phyloP scores from a whole-genome alignment of 352 stramenopile species.

The Blastocystis sp. region DNA sequence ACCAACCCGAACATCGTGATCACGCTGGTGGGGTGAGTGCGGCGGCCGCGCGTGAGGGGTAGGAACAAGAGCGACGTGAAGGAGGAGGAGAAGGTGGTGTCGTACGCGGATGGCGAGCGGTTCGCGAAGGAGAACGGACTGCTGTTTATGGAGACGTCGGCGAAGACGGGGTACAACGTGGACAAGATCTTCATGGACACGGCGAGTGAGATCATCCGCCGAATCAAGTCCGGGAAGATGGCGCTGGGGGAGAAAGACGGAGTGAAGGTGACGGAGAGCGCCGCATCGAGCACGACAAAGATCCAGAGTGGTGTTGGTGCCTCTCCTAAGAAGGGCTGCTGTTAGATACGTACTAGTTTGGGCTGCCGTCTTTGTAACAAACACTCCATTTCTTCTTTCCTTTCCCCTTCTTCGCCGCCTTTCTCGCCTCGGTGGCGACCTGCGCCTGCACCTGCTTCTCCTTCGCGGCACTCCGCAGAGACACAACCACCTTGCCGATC shows the following conservation, averaged over 20 bases:
- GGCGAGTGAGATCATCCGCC: conserved; percentile 59
- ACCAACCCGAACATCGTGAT: conserved; percentile 69
- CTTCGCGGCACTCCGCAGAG: background rate
- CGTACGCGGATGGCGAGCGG: conserved; percentile 21
- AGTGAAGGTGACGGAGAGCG: conserved; percentile 21
- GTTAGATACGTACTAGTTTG: conserved; percentile 20
- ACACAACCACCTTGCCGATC: conserved; percentile 43
- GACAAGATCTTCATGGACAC: conserved; percentile 66
- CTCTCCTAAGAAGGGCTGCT: conserved; percentile 51
- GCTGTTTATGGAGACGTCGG: conserved; percentile 67
- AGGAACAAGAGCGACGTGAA: conserved; percentile 67
- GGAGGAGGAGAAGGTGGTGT: conserved; percentile 61
- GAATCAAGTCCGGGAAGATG: conserved; percentile 63
- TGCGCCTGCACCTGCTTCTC: background rate
- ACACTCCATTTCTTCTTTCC: conserved; percentile 50
- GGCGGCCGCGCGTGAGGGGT: background rate
- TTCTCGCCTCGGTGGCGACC: background rate
- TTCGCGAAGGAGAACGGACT: conserved; percentile 66
- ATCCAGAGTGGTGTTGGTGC: background rate
- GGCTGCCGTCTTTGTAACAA: conserved; percentile 3
- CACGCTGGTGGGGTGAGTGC: conserved; percentile 59
- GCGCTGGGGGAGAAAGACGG: conserved; percentile 57
- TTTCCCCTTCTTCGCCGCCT: conserved; percentile 37
- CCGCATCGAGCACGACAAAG: background rate
- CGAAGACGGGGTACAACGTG: conserved; percentile 67